Base-by-base conservation (phyloP, 257 asterid species). In the Salvia miltiorrhiza region DNA sequence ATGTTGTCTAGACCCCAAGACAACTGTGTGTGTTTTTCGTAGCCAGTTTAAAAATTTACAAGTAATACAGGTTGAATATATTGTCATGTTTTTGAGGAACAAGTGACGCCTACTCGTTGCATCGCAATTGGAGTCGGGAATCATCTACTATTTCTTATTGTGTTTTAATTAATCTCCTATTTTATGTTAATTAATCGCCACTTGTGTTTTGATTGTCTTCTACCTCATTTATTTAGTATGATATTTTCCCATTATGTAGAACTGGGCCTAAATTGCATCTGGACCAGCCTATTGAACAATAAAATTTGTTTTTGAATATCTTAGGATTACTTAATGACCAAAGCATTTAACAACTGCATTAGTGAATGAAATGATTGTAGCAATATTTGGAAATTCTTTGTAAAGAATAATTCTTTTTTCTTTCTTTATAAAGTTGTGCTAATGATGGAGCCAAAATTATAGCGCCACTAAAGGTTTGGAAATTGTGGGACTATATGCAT, bases 301-400 rank as follows among this genome's bases (percentile, higher is more conserved):
- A 44, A 53, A n/a, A 70, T 60, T 45, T 45, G 48, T 26, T 37
- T 35, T 23, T 26, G 26, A 65, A 41, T 40, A n/a, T 33, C 12
- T 14, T 21, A 23, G 47, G 14, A 44, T 60, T 33, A 30, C 5
- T 2, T 2, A 30, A 9, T 56, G 12, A 23, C 56, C 14, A 43
- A 52, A 49, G 43, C 7, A 6, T 59, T 40, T 14, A 24, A 20
- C 12, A 12, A 48, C 8, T 21, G 28, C 14, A 59, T 56, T 71
- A 60, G 70, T 67, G 78, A 75, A 61, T 62, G 78, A 33, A 79
- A 79, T 79, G 71, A 79, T 79, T 67, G 57, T 53, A 54, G 50
- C 33, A 45, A 33, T 63, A 63, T 68, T 76, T 68, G 62, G 47
- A 43, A 47, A 57, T 73, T 68, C 67, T 60, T 76, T 67, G 35